Percentiles rank a stretch among this genome's conserved stretches.
Conservation (phyloP, 2,329 filamentous ascomycete genomes). For the Rhytidhysteron rufulum region DNA sequence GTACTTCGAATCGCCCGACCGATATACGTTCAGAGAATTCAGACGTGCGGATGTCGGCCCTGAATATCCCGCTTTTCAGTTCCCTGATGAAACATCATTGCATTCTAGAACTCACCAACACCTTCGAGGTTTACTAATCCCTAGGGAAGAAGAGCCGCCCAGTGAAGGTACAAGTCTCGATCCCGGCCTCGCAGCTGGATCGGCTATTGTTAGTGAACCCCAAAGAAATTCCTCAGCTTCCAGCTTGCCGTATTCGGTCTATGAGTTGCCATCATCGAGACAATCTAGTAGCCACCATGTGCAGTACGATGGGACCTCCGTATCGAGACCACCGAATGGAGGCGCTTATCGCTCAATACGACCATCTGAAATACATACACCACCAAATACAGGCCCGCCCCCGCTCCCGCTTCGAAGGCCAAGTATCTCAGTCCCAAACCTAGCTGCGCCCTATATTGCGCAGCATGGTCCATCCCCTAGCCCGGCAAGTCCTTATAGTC, state of each 20-base stretch:
- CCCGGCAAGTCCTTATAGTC: constrained; percentile 21
- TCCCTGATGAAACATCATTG: background rate
- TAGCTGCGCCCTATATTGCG: constrained; percentile 4
- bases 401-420: constrained; percentile 8
- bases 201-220: no score
- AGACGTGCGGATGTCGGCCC: constrained; percentile 4
- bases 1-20: constrained; percentile 8
- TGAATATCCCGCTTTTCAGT: background rate
- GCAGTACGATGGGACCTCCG: constrained; percentile 20
- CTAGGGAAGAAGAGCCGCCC: background rate
- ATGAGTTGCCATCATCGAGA: constrained; percentile 25
- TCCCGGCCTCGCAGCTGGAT: no score
- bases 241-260: constrained; percentile 29
- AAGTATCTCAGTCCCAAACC: constrained; percentile 13
- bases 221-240: constrained; percentile 16
- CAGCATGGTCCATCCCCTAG: constrained; percentile 11
- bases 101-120: no score
- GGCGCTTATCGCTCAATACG: constrained; percentile 21
- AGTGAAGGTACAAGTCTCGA: no score
- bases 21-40: constrained; percentile 10
- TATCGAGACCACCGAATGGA: constrained; percentile 12
- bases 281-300: constrained; percentile 18
- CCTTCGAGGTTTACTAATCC: background rate
- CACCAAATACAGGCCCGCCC: constrained; percentile 2
- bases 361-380: constrained; percentile 9